Conservation (phyloP, 2,329 filamentous ascomycete species). For the Monilinia vaccinii-corymbosi region DNA sequence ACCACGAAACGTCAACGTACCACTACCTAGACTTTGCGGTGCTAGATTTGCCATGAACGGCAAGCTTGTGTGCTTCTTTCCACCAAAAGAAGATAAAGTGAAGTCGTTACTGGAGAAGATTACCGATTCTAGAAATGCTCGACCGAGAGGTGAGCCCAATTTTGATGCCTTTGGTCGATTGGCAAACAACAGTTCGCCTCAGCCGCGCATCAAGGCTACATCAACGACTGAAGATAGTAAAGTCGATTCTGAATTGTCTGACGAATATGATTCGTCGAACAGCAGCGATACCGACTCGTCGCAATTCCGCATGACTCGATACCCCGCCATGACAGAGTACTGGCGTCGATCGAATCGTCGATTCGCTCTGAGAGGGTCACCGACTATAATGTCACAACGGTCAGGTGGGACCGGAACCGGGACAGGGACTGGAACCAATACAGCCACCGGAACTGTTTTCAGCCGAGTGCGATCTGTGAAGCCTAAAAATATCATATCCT, state of each 20-base stretch:
- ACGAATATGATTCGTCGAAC: constrained; percentile 25
- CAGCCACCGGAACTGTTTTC: constrained; percentile 36
- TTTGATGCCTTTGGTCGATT: constrained; percentile 57
- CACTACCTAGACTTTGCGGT: constrained; percentile 49
- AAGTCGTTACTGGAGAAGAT: constrained; percentile 39
- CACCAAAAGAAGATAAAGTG: constrained; percentile 51
- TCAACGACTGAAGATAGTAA: constrained; percentile 31
- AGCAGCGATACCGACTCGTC: constrained; percentile 30
- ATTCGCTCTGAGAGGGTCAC: constrained; percentile 23
- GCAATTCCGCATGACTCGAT: constrained; percentile 25
- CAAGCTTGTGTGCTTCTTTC: constrained; percentile 58
- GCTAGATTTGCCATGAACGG: constrained; percentile 54
- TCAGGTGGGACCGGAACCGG: constrained; percentile 21
- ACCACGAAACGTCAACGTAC: constrained; percentile 43
- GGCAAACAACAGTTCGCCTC: constrained; percentile 39
- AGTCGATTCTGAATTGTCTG: constrained; percentile 31
- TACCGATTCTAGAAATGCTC: constrained; percentile 38
- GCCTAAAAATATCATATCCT: constrained; percentile 60
- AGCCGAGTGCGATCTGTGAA: constrained; percentile 28
- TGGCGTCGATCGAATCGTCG: constrained; percentile 23
- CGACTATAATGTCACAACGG: constrained; percentile 28
- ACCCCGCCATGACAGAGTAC: constrained; percentile 23
- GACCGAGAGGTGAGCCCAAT: constrained; percentile 40
- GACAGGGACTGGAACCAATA: constrained; percentile 47
- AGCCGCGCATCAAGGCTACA: constrained; percentile 32